Conservation (phyloP, 148 eudicot genomes). For the Chenopodium album region DNA sequence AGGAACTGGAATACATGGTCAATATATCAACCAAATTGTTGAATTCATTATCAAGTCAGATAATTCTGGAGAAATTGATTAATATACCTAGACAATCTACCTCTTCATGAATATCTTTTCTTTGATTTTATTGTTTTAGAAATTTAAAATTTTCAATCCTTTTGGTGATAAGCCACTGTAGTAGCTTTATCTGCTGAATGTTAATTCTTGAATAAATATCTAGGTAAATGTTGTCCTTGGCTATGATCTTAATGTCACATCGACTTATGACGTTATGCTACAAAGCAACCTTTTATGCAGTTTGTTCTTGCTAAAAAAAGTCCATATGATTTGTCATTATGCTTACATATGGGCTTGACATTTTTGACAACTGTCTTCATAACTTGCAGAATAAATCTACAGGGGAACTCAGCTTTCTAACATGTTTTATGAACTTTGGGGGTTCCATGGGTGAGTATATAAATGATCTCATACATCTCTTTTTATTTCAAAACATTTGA, state of each 20-base stretch:
- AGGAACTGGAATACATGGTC: background rate
- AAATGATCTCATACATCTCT: conserved; percentile 28
- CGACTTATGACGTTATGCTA: background rate
- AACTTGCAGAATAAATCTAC: conserved; percentile 82
- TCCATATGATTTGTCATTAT: background rate
- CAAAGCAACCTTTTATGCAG: background rate
- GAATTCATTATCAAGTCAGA: background rate
- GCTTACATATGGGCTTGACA: background rate
- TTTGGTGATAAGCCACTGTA: background rate
- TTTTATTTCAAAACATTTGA: background rate
- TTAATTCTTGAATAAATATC: background rate
- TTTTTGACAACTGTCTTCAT: conserved; percentile 10
- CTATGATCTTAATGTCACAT: background rate
- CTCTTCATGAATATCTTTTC: background rate
- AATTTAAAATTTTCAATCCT: background rate
- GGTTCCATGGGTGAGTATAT: conserved; percentile 83
- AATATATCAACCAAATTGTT: background rate
- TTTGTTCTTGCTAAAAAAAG: background rate
- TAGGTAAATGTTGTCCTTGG: background rate
- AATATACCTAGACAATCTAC: background rate
- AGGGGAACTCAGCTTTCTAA: conserved; percentile 87
- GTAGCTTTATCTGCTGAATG: background rate
- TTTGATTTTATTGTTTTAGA: background rate
- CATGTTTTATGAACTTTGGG: conserved; percentile 83
- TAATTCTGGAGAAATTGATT: background rate